These are phyloP conservation scores for Thalia dealbata DNA, from an alignment of 176 grass and related monocot genomes.

Conservation along the genomic window DNA sequence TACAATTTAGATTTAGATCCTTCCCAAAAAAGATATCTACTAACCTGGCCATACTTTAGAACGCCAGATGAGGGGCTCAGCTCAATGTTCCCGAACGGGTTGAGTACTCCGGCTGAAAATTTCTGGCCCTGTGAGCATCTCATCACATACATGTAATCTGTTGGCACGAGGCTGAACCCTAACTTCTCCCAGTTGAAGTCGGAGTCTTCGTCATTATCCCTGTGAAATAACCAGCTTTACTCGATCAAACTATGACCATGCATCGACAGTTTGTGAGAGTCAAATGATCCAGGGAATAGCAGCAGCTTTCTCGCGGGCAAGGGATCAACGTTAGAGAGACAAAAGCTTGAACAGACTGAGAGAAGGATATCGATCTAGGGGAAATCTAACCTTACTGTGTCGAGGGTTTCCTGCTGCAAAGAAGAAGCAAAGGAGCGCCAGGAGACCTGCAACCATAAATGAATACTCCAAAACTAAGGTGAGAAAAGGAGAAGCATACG, in stretches of 20 bases:
- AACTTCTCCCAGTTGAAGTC: conserved; percentile 87
- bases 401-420: background rate
- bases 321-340: background rate
- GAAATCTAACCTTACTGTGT: background rate
- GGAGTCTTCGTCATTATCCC: conserved; percentile 53
- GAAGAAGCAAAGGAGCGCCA: conserved; percentile 1
- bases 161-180: conserved; percentile 58
- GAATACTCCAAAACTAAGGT: too few relatives aligned
- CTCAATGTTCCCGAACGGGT: conserved; percentile 76
- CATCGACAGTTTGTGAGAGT: too few relatives aligned
- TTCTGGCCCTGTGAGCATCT: conserved; percentile 30
- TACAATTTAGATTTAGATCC: too few relatives aligned
- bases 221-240: background rate
- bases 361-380: background rate
- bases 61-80: conserved; percentile 80
- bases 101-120: conserved; percentile 57
- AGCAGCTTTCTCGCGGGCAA: too few relatives aligned
- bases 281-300: too few relatives aligned
- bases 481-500: too few relatives aligned
- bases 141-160: conserved; percentile 87
- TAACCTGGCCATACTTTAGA: conserved; percentile 88
- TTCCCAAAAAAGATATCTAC: background rate
- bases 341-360: background rate
- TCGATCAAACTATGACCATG: too few relatives aligned
- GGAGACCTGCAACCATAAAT: background rate